Percentiles rank a stretch among this genome's conserved stretches.
Conservation (phyloP, 225 moss, liverwort and hornwort species). For the Neckera pumila region DNA sequence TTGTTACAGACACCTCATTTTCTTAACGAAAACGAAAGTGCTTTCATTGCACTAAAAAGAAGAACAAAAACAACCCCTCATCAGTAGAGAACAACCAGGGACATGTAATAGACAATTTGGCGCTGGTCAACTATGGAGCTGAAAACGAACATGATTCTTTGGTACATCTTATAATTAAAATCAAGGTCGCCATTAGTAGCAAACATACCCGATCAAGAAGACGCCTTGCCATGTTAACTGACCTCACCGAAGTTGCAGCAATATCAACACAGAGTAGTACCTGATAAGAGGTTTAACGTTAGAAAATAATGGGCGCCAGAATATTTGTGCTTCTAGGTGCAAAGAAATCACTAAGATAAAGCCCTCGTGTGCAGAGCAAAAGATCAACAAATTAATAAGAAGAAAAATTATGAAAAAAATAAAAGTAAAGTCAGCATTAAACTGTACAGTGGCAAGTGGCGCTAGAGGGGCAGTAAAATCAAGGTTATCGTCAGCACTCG, state of each 20-base stretch:
- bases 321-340: background rate
- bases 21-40: background rate
- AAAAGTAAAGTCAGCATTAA: background rate
- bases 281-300: constrained; percentile 18
- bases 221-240: constrained; percentile 65
- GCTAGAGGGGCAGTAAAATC: constrained; percentile 56
- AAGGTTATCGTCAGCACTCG: constrained; percentile 48
- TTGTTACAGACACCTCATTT: background rate
- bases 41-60: background rate
- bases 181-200: background rate
- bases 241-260: constrained; percentile 72
- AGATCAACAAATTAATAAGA: background rate
- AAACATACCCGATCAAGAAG: constrained; percentile 74
- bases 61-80: background rate
- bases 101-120: background rate
- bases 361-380: background rate
- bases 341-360: background rate
- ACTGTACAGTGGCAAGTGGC: constrained; percentile 62
- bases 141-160: background rate
- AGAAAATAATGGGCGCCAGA: background rate
- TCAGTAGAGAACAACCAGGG: background rate
- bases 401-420: background rate
- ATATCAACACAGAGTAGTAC: constrained; percentile 79
- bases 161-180: background rate
- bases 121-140: background rate